Evolutionary conservation across 2,329 filamentous ascomycete genomes (phyloP), one percentile per base, ranked within the genome.

Genomic region (Venturia pyrina): DNA sequence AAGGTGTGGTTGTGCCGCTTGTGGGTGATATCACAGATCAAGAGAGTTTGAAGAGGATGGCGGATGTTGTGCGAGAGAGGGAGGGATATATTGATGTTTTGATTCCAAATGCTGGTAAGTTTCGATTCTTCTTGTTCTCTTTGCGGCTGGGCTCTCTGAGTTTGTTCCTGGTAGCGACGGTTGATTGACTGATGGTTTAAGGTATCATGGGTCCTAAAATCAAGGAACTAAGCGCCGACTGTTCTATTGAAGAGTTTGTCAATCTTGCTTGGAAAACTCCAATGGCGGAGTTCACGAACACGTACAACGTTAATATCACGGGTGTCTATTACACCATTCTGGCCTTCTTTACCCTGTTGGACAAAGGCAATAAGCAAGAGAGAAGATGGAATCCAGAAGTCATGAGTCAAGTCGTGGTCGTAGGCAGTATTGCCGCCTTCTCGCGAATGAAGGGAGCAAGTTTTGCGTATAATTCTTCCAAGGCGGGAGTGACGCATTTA

Each of bases 31-130:
- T 81, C 2, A 78, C 77, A 5, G 75, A 75, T 28, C 76, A 76
- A 41, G 69, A 72, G 0, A 79, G 79, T 17, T 71, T 82, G 34
- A 70, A 75, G 24, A 69, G 69, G 7, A 78, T 77, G 4, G 80
- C 78, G 15, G 72, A 74, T n/a, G 71, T 72, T 1, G 76, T 83
- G 56, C 73, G 75, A 8, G 67, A 72, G 8, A 77, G 82, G 34
- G 71, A 71, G 3, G 79, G 78, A 50, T 77, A 81, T 68, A 77
- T 84, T 66, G 81, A 85, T 69, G 75, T 84, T 37, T 73, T 84
- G 0, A 75, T 84, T 70, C 79, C 80, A 70, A 84, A 84, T 68
- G 81, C 81, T 21, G 82, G 82, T 24, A 11, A 50, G 46, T 50
- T 8, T 13, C 19, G 21, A 2, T 28, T 28, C 28, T 28, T 28